phyloP scores from a whole-genome alignment of 805 yeast species.

The Ogataea nitratoaversa region DNA sequence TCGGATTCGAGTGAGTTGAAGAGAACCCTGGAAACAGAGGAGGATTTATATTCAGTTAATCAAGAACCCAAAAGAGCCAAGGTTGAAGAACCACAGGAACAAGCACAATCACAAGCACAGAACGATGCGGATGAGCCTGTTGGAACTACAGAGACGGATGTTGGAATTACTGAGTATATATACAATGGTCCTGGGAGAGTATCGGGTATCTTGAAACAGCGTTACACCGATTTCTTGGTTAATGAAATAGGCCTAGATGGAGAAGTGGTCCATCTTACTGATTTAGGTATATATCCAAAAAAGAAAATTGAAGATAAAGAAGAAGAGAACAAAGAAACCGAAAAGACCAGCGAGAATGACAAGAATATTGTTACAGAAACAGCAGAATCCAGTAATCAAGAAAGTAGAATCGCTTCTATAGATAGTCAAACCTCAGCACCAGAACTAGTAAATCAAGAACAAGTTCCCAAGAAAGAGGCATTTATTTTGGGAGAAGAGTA shows the following conservation, averaged over 20 bases:
- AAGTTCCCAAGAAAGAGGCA: conserved; percentile 17
- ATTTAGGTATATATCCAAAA: conserved; percentile 48
- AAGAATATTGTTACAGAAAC: too few species aligned
- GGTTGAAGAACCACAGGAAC: conserved; percentile 2
- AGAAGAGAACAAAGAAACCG: neutral
- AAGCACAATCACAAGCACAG: neutral
- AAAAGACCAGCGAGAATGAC: too few species aligned
- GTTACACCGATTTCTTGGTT: conserved; percentile 91
- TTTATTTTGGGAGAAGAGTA: conserved; percentile 46
- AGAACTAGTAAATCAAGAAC: conserved; percentile 39
- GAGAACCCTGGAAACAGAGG: conserved; percentile 2
- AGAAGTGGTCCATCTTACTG: conserved; percentile 67
- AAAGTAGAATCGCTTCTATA: too few species aligned
- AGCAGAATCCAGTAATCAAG: too few species aligned
- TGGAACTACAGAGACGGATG: conserved; percentile 70
- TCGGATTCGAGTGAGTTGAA: conserved; percentile 6
- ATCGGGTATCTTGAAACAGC: conserved; percentile 74
- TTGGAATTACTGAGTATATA: conserved; percentile 78
- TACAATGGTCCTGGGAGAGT: conserved; percentile 59
- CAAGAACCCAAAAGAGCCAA: conserved; percentile 2
- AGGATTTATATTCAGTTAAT: neutral
- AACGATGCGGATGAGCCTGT: neutral
- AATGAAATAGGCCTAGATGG: conserved; percentile 75
- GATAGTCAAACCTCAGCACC: conserved; percentile 40
- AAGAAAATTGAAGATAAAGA: conserved; percentile 37